Base-by-base conservation (phyloP, 176 grass and related monocot species). In the Oryza glaberrima region DNA sequence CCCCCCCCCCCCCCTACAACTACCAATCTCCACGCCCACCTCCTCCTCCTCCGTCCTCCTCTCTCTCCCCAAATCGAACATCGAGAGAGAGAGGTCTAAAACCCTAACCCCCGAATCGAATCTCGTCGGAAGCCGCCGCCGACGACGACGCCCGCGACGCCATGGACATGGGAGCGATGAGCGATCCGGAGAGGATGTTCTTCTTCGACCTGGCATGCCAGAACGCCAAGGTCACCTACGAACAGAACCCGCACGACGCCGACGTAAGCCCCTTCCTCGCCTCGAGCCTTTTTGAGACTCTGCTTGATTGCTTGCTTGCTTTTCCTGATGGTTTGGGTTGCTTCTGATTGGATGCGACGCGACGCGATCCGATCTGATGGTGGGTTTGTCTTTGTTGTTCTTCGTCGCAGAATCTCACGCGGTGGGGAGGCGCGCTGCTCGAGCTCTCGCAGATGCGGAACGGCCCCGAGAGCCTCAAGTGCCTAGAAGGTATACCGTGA, bases 341-440 rank as follows among this genome's bases (percentile, higher is more conserved):
- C 5, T 9, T 70, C 28, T 15, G 6, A 20, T 38, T 17, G 23
- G 75, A 60, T 28, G 64, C 9, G 25, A 6, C 26, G 17, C 9
- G 25, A 2, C 26, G 17, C 67, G 71, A 28, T 82, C 10, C 7
- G 32, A 19, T 77, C 16, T 73, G 73, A 52, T 77, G 78, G 65
- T 40, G 56, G n/a, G 15, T 38, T 73, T 52, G 32, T 67, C 35
- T 73, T 73, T 65, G 4, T 69, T 79, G 58, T 17, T 36, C 0
- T 5, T 25, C 32, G 0, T 7, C 56, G 75, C 73, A 96, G 94
- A 96, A 96, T 83, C 76, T 96, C 40, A 96, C 94, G 69, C 88
- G 88, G 20, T 96, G 94, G 94, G 94, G 94, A 38, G 94, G 88
- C 12, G 94, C 94, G 77, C 88, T 96, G 76, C 83, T 96, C 54